Evolutionary conservation across 225 moss, liverwort and hornwort species (phyloP).

Genomic region (Pseudoscleropodium purum): DNA sequence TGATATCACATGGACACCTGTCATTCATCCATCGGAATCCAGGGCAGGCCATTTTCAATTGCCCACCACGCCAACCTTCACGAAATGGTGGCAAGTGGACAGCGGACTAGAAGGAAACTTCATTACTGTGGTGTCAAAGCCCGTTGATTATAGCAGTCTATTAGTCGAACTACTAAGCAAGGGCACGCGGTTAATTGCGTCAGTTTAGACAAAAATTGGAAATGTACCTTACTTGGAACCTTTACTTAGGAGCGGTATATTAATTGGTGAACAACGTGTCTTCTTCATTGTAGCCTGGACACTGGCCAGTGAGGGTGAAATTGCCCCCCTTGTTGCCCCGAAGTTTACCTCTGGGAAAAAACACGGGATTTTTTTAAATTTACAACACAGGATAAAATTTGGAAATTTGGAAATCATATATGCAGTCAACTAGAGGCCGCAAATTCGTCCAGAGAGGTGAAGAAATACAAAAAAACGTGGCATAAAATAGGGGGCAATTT

Average conservation of each 20-base stretch:
- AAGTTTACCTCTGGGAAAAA: no score
- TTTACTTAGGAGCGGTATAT: neutral
- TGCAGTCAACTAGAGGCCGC: no score
- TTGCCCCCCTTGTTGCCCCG: no score
- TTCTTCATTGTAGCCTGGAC: neutral
- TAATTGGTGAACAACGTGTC: neutral
- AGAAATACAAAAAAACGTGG: no score
- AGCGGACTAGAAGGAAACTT: neutral
- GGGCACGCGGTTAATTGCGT: neutral
- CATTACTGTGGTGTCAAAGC: neutral
- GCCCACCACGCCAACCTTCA: neutral
- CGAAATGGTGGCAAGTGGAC: neutral
- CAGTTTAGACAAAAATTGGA: neutral
- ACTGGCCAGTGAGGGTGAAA: no score
- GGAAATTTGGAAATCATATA: no score
- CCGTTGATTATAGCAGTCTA: neutral
- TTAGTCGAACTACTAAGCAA: neutral
- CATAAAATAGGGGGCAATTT: no score
- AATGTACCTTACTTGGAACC: neutral
- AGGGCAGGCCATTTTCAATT: neutral
- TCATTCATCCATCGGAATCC: neutral
- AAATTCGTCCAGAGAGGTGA: no score
- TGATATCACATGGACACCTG: neutral
- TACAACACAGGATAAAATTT: no score
- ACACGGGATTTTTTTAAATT: no score